Percentiles rank a stretch among this genome's conserved stretches.
Conservation (phyloP, 148 eudicot species). For the Dysphania ambrosioides region DNA sequence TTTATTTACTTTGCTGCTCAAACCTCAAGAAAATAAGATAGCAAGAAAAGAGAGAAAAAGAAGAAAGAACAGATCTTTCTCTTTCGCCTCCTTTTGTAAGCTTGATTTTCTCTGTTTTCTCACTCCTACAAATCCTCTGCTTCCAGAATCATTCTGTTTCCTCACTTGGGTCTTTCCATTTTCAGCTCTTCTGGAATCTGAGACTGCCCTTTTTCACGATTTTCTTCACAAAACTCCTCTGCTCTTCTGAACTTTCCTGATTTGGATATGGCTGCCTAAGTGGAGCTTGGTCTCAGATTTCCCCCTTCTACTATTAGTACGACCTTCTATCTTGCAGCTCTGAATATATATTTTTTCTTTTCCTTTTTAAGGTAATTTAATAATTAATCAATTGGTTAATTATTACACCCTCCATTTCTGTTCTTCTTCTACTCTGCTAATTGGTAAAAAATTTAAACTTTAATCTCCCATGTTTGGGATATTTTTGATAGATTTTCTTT, state of each 20-base stretch:
- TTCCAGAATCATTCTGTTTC: constrained; percentile 21
- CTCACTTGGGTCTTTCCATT: constrained; percentile 32
- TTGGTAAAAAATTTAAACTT: too few species aligned
- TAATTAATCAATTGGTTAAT: constrained; percentile 1
- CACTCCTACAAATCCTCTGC: constrained; percentile 7
- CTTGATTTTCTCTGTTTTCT: not conserved
- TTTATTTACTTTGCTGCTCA: constrained; percentile 20
- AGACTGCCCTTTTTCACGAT: constrained; percentile 17
- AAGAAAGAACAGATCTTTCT: constrained; percentile 18
- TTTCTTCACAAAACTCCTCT: constrained; percentile 11
- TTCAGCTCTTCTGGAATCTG: constrained; percentile 28
- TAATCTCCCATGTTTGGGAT: constrained; percentile 14
- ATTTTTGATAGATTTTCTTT: constrained; percentile 26
- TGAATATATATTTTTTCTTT: too few species aligned
- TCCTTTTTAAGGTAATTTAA: not conserved
- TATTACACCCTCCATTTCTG: constrained; percentile 7
- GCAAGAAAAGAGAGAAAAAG: constrained; percentile 15
- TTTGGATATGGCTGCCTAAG: constrained; percentile 13
- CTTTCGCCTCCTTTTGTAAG: constrained; percentile 14
- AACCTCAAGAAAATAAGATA: constrained; percentile 18
- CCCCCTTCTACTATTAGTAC: not conserved
- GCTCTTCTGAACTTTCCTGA: constrained; percentile 28
- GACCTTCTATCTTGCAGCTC: constrained; percentile 18
- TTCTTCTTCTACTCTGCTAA: not conserved
- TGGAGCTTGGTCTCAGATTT: not conserved